These are phyloP conservation scores for Trichoderma citrinoviride DNA, from an alignment of 2,329 filamentous ascomycete genomes.

Conservation along the genomic window DNA sequence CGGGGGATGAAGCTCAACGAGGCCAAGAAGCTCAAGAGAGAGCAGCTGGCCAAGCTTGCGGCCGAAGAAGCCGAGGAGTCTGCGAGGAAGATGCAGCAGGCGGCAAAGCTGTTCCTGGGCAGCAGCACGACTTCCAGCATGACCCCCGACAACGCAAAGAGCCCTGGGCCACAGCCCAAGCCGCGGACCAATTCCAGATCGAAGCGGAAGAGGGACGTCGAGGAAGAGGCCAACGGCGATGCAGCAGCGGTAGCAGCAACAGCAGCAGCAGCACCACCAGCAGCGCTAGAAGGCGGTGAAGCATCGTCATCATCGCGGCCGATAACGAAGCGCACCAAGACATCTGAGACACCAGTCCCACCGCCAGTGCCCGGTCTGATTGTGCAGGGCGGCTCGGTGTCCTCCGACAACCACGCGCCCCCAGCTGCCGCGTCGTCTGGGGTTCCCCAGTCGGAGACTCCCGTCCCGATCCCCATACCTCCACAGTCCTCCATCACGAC, in stretches of 20 bases:
- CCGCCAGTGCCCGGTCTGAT: constrained; percentile 38
- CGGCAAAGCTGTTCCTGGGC: constrained; percentile 46
- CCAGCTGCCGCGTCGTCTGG: constrained; percentile 26
- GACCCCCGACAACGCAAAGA: constrained; percentile 30
- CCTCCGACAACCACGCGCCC: constrained; percentile 27
- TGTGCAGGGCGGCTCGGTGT: constrained; percentile 31
- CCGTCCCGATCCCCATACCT: constrained; percentile 41
- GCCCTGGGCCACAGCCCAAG: constrained; percentile 30
- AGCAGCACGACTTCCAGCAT: constrained; percentile 29
- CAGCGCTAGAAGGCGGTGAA: constrained; percentile 24
- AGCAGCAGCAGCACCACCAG: not conserved
- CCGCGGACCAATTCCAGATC: constrained; percentile 34
- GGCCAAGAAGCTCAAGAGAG: constrained; percentile 70
- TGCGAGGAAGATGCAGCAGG: constrained; percentile 51
- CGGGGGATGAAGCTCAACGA: constrained; percentile 77
- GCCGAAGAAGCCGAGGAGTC: constrained; percentile 62
- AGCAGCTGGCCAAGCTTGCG: constrained; percentile 60
- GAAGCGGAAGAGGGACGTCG: constrained; percentile 48
- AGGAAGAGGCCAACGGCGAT: constrained; percentile 33
- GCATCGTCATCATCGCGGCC: constrained; percentile 38
- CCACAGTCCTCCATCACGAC: constrained; percentile 30
- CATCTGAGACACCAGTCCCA: constrained; percentile 53
- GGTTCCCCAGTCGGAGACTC: constrained; percentile 40
- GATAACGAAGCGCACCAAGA: constrained; percentile 52
- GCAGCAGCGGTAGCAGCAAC: constrained; percentile 26